Base-by-base conservation (phyloP, 2,329 filamentous ascomycete genomes). In the Cladosporium sp. region DNA sequence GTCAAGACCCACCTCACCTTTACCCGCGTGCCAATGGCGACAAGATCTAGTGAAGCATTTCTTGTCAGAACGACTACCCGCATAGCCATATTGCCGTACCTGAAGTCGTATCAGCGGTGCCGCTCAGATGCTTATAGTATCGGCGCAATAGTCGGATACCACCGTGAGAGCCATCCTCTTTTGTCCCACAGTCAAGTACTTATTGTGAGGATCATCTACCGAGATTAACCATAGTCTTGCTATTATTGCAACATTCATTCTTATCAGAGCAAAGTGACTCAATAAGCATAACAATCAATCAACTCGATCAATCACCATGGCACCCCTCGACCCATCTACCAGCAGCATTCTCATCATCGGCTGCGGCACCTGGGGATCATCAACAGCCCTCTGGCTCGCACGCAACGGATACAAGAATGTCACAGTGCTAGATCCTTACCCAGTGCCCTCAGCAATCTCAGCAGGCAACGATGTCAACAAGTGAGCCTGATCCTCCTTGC, bases 391-490 rank as follows among this genome's bases (percentile, higher is more conserved):
- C 17, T 71, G 78, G 56, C 67, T 80, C 5, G 71, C 75, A 20
- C 69, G 74, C 24, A 66, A 71, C 44, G 76, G 76, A 36, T 78
- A 77, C 58, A 68, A 66, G 34, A 69, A 74, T 54, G 68, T 79
- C 50, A 76, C 68, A 3, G 70, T 78, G 5, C 64, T 80, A 9
- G 76, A 78, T 53, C 69, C 70, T 0, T 69, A 75, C 50, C 64
- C 64, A 1, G 68, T 75, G 3, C 74, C 75, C 1, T 77, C 73
- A 4, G 61, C 66, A 4, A 74, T 75, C 45, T 72, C 74, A 12
- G 74, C 74, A 3, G 74, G 74, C n/a, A 76, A 76, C 61, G 75
- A 77, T 55, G 63, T 77, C 36, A 76, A 77, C 56, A 77, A 77
- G 52, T 48, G 30, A 24, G 45, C 13, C 15, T 12, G 18, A 15